Evolutionary conservation across 2,329 filamentous ascomycete genomes (phyloP), one percentile per base, ranked within the genome.

Genomic region (Colletotrichum aenigma): DNA sequence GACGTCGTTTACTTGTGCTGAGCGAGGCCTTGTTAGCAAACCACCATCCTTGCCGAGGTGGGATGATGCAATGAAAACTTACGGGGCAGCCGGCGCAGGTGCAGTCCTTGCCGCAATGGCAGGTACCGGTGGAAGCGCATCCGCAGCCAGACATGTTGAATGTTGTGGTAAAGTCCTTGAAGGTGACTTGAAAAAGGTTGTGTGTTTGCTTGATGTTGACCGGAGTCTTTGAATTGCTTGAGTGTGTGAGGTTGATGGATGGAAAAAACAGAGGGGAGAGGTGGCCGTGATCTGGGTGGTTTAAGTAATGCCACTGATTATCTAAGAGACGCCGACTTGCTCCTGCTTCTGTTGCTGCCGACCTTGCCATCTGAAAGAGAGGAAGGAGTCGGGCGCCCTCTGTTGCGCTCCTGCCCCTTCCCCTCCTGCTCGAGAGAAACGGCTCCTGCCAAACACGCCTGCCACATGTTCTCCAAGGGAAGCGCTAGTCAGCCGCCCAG

Each of bases 11-110:
- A 76, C 74, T 76, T 76, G 74, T 76, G 38, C 74, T 76, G 4
- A 21, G 9, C 2, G 2, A 15, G 21, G 5, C 12, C 12, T 32
- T 58, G 24, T 76, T 30, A 76, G 70, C 16, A 18, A 36, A 21
- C 18, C 18, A 69, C n/a, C 38, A 13, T 21, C 43, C 43, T 52
- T 21, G 43, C 32, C 2, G 4, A 2, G 9, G 38, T n/a, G 38
- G 38, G 10, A 74, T 72, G 56, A 26, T 74, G 21, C 64, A 8
- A 68, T 76, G 15, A 12, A 70, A 58, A 82, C 85, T 80, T 84
- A 87, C 86, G 78, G 86, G 85, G 85, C 86, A 87, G 80, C 81
- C 81, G 62, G 81, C 78, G 78, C 86, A 87, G 77, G 85, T 83
- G 85, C 86, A 87, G 82, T 78, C 56, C 34, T 81, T 80, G 79